Evolutionary conservation across 2,329 filamentous ascomycete species (phyloP).

Genomic region (Dothiorella sarmentorum): DNA sequence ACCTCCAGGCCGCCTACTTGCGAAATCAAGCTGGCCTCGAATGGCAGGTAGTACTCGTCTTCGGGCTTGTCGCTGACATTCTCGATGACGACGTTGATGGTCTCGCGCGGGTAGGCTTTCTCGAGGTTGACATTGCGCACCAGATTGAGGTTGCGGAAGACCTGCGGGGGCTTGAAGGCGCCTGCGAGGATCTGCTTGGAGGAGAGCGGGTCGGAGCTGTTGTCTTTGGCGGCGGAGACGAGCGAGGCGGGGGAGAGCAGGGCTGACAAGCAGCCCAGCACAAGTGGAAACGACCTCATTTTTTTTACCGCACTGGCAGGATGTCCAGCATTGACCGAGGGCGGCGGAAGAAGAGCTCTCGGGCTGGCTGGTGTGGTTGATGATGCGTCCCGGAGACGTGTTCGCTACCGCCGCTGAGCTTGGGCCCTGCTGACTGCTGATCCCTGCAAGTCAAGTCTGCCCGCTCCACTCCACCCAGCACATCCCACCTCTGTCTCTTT

Average conservation of each 20-base stretch:
- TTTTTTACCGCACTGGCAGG: conserved; percentile 31
- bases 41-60: conserved; percentile 86
- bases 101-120: conserved; percentile 87
- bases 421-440: conserved; percentile 22
- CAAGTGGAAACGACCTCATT: conserved; percentile 40
- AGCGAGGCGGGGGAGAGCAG: conserved; percentile 56
- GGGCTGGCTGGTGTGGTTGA: conserved; percentile 23
- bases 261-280: conserved; percentile 48
- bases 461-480: conserved; percentile 21
- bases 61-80: conserved; percentile 78
- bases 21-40: conserved; percentile 71
- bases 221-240: conserved; percentile 54
- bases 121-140: conserved; percentile 88
- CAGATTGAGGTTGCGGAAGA: conserved; percentile 91
- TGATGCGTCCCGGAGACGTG: conserved; percentile 35
- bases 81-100: conserved; percentile 89
- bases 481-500: conserved; percentile 23
- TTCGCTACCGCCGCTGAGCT: conserved; percentile 27
- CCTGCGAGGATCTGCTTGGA: conserved; percentile 47
- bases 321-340: conserved; percentile 30
- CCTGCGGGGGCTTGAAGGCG: conserved; percentile 76
- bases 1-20: conserved; percentile 84
- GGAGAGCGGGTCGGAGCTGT: conserved; percentile 56
- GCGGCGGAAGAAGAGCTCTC: conserved; percentile 23
- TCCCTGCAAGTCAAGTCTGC: conserved; percentile 18